A percentile compares a stretch with the other conserved stretches of the same genome.
These are phyloP conservation scores for Globisporangium camurandrum DNA, from an alignment of 352 stramenopile genomes.

Conservation along the genomic window DNA sequence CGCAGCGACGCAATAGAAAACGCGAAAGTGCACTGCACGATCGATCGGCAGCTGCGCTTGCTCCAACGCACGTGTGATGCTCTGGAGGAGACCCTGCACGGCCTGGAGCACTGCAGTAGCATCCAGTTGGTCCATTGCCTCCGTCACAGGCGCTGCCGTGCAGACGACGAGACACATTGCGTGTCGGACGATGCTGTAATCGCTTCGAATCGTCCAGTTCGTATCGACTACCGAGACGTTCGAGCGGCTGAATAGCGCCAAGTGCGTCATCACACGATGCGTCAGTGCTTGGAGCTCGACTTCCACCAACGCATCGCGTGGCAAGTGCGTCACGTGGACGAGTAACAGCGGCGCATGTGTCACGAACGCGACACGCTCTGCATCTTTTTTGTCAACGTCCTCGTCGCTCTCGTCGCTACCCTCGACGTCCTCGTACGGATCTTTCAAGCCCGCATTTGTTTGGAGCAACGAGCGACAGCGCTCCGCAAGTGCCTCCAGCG, in stretches of 20 bases:
- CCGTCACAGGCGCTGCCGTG: slow-evolving; percentile 5
- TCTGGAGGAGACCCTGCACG: slow-evolving; percentile 12
- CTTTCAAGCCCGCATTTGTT: slow-evolving; percentile 37
- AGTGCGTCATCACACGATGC: slow-evolving; percentile 49
- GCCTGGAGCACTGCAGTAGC: slow-evolving; percentile 17
- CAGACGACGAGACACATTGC: slow-evolving; percentile 46
- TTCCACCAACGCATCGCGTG: slow-evolving; percentile 61
- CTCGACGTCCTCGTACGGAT: slow-evolving; percentile 46
- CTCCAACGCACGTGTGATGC: slow-evolving; percentile 22
- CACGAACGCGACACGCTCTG: slow-evolving; percentile 33
- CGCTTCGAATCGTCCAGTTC: slow-evolving; percentile 12
- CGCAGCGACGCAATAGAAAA: slow-evolving; percentile 50
- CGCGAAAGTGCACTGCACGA: slow-evolving; percentile 53
- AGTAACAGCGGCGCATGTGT: slow-evolving; percentile 44
- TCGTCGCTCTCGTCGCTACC: slow-evolving; percentile 75
- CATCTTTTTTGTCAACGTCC: slow-evolving; percentile 68
- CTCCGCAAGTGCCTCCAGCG: slow-evolving; percentile 5
- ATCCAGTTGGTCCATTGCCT: slow-evolving; percentile 10
- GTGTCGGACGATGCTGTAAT: slow-evolving; percentile 31
- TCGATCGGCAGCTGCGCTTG: slow-evolving; percentile 49
- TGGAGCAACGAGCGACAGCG: slow-evolving; percentile 18
- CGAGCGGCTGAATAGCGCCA: slow-evolving; percentile 14
- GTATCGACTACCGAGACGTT: neutral
- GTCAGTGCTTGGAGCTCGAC: slow-evolving; percentile 72
- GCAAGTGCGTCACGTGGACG: slow-evolving; percentile 61